Percentiles rank a stretch among this genome's conserved stretches.
These are phyloP conservation scores for Lecanicillium sp. DNA, from an alignment of 2,329 filamentous ascomycete genomes.

Conservation along the genomic window DNA sequence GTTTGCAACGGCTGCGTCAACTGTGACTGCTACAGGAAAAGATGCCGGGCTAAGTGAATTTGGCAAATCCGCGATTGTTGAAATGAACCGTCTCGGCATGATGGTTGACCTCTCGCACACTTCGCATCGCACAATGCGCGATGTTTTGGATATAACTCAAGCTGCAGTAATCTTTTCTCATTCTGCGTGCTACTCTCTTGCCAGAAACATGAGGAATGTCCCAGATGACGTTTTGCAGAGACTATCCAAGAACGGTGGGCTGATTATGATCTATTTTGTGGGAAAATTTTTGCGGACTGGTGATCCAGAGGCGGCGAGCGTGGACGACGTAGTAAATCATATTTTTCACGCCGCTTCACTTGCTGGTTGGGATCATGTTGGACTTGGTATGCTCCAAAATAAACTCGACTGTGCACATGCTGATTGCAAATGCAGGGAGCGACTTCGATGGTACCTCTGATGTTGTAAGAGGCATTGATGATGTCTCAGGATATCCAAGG, in stretches of 20 bases:
- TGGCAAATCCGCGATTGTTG: slow-evolving; percentile 14
- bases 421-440: background rate
- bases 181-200: slow-evolving; percentile 7
- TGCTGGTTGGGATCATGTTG: slow-evolving; percentile 12
- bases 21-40: slow-evolving; percentile 5
- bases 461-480: slow-evolving; percentile 9
- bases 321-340: slow-evolving; percentile 19
- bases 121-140: slow-evolving; percentile 10
- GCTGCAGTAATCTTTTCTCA: slow-evolving; percentile 15
- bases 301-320: slow-evolving; percentile 14
- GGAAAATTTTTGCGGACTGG: slow-evolving; percentile 15
- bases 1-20: slow-evolving; percentile 12
- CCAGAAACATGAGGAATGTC: slow-evolving; percentile 20
- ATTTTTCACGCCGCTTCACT: slow-evolving; percentile 9
- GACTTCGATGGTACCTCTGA: slow-evolving; percentile 11
- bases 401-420: background rate
- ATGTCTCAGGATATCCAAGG: slow-evolving; percentile 9
- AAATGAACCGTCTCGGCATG: slow-evolving; percentile 22
- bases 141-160: slow-evolving; percentile 10
- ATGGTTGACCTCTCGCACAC: slow-evolving; percentile 15
- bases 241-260: slow-evolving; percentile 21
- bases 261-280: slow-evolving; percentile 25
- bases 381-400: background rate
- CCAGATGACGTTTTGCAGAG: slow-evolving; percentile 23
- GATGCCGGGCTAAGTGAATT: slow-evolving; percentile 12